phyloP scores from a whole-genome alignment of 2,329 filamentous ascomycete genomes.

The Apiospora phragmitis region DNA sequence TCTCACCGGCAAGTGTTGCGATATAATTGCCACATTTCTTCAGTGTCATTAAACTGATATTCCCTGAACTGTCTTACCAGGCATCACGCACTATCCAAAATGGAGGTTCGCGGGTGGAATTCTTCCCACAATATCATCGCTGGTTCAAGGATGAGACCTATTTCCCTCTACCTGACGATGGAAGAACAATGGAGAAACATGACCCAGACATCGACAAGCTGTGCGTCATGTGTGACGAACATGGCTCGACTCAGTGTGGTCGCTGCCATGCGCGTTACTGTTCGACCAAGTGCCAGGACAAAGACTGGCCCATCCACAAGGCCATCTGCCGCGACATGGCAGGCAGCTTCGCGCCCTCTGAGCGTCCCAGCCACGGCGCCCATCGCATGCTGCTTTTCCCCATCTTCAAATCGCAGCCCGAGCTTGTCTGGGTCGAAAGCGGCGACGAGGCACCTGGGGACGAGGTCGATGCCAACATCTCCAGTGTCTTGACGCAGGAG shows the following conservation, averaged over 20 bases:
- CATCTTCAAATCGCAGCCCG: neutral
- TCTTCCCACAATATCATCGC: too few species aligned
- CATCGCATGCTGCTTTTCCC: neutral
- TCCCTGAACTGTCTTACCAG: too few species aligned
- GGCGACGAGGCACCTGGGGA: too few species aligned
- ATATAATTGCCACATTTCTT: too few species aligned
- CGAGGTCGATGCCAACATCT: too few species aligned
- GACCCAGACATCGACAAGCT: neutral
- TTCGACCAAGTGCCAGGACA: neutral
- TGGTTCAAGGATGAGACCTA: neutral
- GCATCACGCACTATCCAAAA: too few species aligned
- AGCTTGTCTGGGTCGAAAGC: neutral
- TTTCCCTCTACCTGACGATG: neutral
- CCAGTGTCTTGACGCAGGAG: too few species aligned
- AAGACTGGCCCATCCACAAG: neutral
- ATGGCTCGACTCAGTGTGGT: neutral
- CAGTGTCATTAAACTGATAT: too few species aligned
- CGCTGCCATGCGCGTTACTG: neutral
- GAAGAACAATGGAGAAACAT: neutral
- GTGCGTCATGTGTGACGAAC: neutral
- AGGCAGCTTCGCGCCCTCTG: neutral
- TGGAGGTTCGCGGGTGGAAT: too few species aligned
- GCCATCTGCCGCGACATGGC: neutral
- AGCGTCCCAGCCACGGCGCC: neutral
- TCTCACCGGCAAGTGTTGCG: too few species aligned